These are phyloP conservation scores for Pestalotiopsis sp. DNA, from an alignment of 2,329 filamentous ascomycete genomes.

Conservation along the genomic window DNA sequence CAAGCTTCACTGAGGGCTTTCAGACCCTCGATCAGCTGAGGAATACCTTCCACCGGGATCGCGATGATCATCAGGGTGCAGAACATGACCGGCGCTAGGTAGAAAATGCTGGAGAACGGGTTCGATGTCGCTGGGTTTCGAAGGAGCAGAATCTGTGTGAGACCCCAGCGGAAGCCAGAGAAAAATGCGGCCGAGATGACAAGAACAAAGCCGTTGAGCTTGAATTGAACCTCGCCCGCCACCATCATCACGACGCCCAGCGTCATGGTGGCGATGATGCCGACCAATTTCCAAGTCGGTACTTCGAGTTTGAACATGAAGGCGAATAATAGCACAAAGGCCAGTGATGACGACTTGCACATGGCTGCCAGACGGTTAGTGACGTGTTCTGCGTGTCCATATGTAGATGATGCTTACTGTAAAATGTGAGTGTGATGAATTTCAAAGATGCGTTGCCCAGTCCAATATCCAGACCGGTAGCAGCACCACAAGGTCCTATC, in stretches of 20 bases:
- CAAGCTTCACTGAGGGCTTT: slow-evolving; percentile 65
- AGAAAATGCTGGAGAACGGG: slow-evolving; percentile 96
- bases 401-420: slow-evolving; percentile 62
- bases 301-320: slow-evolving; percentile 91
- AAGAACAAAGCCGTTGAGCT: slow-evolving; percentile 82
- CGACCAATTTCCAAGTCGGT: slow-evolving; percentile 82
- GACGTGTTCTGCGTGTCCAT: neutral
- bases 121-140: slow-evolving; percentile 95
- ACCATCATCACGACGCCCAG: slow-evolving; percentile 97
- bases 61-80: slow-evolving; percentile 78
- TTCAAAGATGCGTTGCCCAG: slow-evolving; percentile 94
- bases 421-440: slow-evolving; percentile 96
- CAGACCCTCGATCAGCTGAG: slow-evolving; percentile 68
- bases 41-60: slow-evolving; percentile 81
- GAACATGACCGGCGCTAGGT: slow-evolving; percentile 98
- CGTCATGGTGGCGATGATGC: slow-evolving; percentile 91
- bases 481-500: slow-evolving; percentile 87
- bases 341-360: slow-evolving; percentile 97
- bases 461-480: slow-evolving; percentile 94
- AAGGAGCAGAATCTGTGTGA: slow-evolving; percentile 95
- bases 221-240: slow-evolving; percentile 89
- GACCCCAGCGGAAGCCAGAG: slow-evolving; percentile 94
- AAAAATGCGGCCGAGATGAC: slow-evolving; percentile 95
- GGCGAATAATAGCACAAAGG: slow-evolving; percentile 93
- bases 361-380: slow-evolving; percentile 61